Conservation (phyloP, 83 land plant species). For the Larix sibirica region DNA sequence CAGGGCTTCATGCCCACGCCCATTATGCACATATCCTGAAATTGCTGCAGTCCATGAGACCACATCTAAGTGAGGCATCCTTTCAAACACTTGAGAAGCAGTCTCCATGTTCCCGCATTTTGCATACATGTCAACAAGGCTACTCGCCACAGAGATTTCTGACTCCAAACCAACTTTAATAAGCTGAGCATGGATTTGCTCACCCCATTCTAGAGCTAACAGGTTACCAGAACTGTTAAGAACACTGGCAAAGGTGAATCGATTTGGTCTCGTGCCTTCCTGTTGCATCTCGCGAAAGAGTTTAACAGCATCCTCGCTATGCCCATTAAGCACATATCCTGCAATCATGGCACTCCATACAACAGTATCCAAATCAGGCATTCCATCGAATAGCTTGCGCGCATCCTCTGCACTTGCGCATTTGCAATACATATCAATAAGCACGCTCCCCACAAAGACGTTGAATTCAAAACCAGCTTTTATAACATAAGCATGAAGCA, state of each 20-base stretch:
- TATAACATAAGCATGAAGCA: conserved; percentile 44
- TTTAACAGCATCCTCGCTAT: neutral
- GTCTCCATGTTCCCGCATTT: conserved; percentile 18
- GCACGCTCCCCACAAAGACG: conserved; percentile 18
- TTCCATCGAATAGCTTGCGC: conserved; percentile 14
- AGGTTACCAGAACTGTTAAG: neutral
- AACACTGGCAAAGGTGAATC: neutral
- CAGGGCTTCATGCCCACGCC: conserved; percentile 35
- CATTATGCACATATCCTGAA: conserved; percentile 37
- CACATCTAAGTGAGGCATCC: conserved; percentile 43
- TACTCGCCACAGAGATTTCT: no score
- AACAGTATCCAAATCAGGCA: conserved; percentile 15
- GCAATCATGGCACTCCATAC: conserved; percentile 18
- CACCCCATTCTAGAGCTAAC: neutral
- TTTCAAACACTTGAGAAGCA: conserved; percentile 49
- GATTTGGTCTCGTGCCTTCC: neutral
- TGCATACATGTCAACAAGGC: conserved; percentile 22
- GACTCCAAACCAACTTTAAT: neutral
- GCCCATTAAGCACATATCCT: conserved; percentile 5
- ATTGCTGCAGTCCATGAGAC: conserved; percentile 52
- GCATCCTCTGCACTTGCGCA: conserved; percentile 1
- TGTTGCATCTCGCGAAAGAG: neutral
- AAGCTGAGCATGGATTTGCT: conserved; percentile 14
- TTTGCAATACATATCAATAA: conserved; percentile 6
- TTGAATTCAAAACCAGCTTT: conserved; percentile 27